Evolutionary conservation across 352 stramenopile genomes (phyloP).

Genomic region (Phytophthora pinifolia): DNA sequence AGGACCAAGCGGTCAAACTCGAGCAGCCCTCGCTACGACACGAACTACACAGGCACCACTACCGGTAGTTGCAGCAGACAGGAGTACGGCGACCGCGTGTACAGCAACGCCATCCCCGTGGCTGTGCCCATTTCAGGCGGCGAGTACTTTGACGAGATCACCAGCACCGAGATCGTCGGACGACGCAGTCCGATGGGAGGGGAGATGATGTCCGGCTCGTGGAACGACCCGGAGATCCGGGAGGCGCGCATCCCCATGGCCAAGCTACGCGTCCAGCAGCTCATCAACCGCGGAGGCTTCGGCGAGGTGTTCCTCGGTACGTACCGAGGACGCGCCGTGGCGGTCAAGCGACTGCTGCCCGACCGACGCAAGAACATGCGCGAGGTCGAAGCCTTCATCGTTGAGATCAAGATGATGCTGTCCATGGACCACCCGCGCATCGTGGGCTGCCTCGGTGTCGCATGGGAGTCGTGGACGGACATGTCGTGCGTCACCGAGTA

Average conservation of each 20-base stretch:
- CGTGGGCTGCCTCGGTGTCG: slow-evolving; percentile 43
- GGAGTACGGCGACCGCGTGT: slow-evolving; percentile 23
- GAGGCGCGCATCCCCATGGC: slow-evolving; percentile 41
- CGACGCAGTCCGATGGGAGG: slow-evolving; percentile 26
- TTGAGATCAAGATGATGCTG: slow-evolving; percentile 43
- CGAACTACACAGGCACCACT: slow-evolving; percentile 24
- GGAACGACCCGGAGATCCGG: slow-evolving; percentile 32
- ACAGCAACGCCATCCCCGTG: slow-evolving; percentile 21
- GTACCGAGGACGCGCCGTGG: slow-evolving; percentile 41
- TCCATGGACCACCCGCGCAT: slow-evolving; percentile 45
- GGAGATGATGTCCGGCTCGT: slow-evolving; percentile 16
- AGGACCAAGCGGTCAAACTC: slow-evolving; percentile 25
- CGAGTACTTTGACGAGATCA: slow-evolving; percentile 31
- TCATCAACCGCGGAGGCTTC: slow-evolving; percentile 48
- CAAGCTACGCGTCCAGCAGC: slow-evolving; percentile 33
- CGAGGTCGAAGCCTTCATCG: slow-evolving; percentile 45
- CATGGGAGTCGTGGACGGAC: slow-evolving; percentile 41
- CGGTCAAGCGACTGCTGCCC: slow-evolving; percentile 50
- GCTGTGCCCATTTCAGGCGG: slow-evolving; percentile 23
- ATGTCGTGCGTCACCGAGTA: slow-evolving; percentile 41
- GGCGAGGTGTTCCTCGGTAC: slow-evolving; percentile 44
- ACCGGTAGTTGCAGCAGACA: slow-evolving; percentile 21
- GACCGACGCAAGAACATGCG: slow-evolving; percentile 47
- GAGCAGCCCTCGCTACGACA: slow-evolving; percentile 20
- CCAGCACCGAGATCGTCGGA: slow-evolving; percentile 25